phyloP scores from a whole-genome alignment of 1,284 basidiomycete species.

The Inonotus obliquus region DNA sequence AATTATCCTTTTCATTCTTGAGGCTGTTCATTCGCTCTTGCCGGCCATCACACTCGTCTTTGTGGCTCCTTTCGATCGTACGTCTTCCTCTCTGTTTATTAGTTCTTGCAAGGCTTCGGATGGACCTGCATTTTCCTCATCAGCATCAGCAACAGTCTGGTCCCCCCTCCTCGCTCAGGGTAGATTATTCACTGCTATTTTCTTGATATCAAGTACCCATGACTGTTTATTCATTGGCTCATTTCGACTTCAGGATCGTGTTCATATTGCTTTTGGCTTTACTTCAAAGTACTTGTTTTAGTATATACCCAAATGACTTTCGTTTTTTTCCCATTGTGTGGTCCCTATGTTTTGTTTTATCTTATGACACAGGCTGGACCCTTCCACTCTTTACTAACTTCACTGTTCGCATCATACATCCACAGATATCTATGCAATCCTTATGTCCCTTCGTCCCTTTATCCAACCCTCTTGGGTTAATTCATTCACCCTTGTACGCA shows the following conservation, averaged over 20 bases:
- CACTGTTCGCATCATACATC: background rate
- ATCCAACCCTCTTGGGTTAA: no score
- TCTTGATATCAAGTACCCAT: background rate
- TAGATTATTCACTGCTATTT: background rate
- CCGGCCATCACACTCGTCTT: no score
- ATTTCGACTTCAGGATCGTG: no score
- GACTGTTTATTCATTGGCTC: background rate
- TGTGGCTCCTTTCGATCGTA: background rate
- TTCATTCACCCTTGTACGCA: no score
- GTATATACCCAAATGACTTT: slow-evolving; percentile 6
- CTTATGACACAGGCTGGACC: background rate
- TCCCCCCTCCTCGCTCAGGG: background rate
- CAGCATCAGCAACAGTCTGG: background rate
- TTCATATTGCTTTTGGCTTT: background rate
- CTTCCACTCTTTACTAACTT: background rate
- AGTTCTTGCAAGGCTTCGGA: background rate
- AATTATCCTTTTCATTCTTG: background rate
- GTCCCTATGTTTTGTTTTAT: no score
- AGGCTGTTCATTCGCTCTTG: no score
- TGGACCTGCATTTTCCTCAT: background rate
- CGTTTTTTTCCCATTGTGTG: background rate
- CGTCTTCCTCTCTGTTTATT: background rate
- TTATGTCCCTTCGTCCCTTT: no score
- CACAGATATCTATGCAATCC: no score
- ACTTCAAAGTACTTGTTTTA: slow-evolving; percentile 3